phyloP scores from a whole-genome alignment of 306 rosid species.

The Luffa aegyptiaca region DNA sequence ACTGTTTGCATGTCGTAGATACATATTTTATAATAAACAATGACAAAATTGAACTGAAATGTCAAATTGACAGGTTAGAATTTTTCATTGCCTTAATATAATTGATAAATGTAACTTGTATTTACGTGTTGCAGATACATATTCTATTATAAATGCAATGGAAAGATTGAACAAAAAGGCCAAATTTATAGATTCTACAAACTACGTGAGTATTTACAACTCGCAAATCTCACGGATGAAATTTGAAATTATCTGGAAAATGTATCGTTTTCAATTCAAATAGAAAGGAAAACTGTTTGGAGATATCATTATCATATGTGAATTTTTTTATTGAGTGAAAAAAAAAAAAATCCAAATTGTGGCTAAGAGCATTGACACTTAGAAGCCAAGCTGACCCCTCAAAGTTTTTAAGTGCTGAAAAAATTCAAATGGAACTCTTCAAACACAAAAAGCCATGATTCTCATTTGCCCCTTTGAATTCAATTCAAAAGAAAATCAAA shows the following conservation, averaged over 20 bases:
- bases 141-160: neutral
- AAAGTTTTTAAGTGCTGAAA: neutral
- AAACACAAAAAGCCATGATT: slow-evolving; percentile 20
- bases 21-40: too few species aligned
- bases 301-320: neutral
- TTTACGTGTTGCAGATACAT: neutral
- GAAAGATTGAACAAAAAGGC: neutral
- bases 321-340: neutral
- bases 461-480: slow-evolving; percentile 17
- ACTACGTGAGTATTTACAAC: neutral
- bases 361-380: neutral
- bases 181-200: too few species aligned
- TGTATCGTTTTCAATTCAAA: neutral
- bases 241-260: neutral
- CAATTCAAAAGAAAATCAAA: neutral
- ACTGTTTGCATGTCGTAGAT: too few species aligned
- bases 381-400: slow-evolving; percentile 15
- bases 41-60: too few species aligned
- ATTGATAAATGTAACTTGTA: neutral
- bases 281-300: neutral
- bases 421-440: slow-evolving; percentile 7
- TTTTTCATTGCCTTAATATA: neutral
- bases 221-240: neutral
- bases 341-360: neutral
- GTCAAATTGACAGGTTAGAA: too few species aligned